A percentile compares a stretch with the other conserved stretches of the same genome.
These are phyloP conservation scores for Corylus americana DNA, from an alignment of 306 rosid species.

Conservation along the genomic window DNA sequence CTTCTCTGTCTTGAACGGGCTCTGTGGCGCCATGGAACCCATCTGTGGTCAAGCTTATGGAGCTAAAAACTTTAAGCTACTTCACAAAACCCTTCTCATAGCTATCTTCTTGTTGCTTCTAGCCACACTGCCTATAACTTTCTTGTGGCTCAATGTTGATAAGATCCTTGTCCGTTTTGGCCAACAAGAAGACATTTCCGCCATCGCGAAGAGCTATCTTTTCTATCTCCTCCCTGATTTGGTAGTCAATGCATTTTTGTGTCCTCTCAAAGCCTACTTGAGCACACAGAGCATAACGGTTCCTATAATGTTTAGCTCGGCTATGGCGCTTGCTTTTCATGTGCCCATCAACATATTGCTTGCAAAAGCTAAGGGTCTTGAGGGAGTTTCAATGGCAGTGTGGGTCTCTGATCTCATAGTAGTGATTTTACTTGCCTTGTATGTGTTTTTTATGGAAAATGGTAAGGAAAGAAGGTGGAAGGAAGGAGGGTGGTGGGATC, in stretches of 20 bases:
- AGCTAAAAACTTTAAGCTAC: slow-evolving; percentile 70
- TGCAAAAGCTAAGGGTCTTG: slow-evolving; percentile 59
- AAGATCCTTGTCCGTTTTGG: slow-evolving; percentile 67
- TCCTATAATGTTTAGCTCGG: slow-evolving; percentile 79
- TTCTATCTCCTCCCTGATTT: slow-evolving; percentile 74
- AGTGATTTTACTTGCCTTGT: slow-evolving; percentile 52
- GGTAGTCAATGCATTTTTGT: slow-evolving; percentile 60
- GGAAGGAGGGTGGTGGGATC: slow-evolving; percentile 84
- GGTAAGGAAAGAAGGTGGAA: slow-evolving; percentile 41
- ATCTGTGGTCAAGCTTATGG: slow-evolving; percentile 94
- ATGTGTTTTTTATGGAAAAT: slow-evolving; percentile 46
- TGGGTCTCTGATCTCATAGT: slow-evolving; percentile 78
- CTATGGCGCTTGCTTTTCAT: slow-evolving; percentile 62
- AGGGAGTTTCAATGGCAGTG: slow-evolving; percentile 73
- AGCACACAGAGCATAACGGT: slow-evolving; percentile 64
- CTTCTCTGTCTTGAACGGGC: slow-evolving; percentile 81
- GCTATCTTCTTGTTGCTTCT: slow-evolving; percentile 48
- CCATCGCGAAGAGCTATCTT: slow-evolving; percentile 50
- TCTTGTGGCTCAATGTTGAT: slow-evolving; percentile 85
- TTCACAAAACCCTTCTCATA: slow-evolving; percentile 86
- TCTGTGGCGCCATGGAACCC: slow-evolving; percentile 86
- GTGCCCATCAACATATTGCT: slow-evolving; percentile 70
- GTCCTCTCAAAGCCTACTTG: slow-evolving; percentile 81
- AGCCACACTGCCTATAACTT: slow-evolving; percentile 60
- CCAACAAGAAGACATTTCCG: slow-evolving; percentile 63